Conservation (phyloP, 1,139 yeast species). For the Yamadazyma sp. region DNA sequence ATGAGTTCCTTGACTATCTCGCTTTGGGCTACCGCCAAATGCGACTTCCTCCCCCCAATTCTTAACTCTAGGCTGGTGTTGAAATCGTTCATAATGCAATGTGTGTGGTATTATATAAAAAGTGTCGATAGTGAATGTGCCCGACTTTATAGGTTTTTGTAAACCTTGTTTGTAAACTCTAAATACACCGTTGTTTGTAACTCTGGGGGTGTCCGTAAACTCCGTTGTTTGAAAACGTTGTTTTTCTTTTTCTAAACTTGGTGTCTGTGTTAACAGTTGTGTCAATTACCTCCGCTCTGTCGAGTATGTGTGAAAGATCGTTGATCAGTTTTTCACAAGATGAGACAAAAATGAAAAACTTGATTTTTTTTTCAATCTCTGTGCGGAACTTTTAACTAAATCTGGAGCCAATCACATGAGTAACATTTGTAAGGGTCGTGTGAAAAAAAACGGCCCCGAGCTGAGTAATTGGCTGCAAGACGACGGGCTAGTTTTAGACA, state of each 20-base stretch:
- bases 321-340: slow-evolving; percentile 5
- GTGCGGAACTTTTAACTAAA: neutral
- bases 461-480: neutral
- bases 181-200: too few relatives aligned
- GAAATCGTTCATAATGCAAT: slow-evolving; percentile 4
- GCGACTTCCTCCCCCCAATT: slow-evolving; percentile 89
- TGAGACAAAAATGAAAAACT: slow-evolving; percentile 2
- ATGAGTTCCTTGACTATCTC: slow-evolving; percentile 68
- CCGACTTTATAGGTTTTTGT: too few relatives aligned
- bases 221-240: neutral
- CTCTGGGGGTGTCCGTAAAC: too few relatives aligned
- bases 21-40: slow-evolving; percentile 83
- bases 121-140: too few relatives aligned
- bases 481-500: neutral
- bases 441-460: neutral
- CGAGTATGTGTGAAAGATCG: neutral
- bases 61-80: slow-evolving; percentile 24
- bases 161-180: too few relatives aligned
- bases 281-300: too few relatives aligned
- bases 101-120: neutral
- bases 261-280: too few relatives aligned
- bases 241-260: too few relatives aligned
- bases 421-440: slow-evolving; percentile 4
- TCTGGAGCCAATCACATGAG: slow-evolving; percentile 2
- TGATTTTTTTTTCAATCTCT: neutral